Base-by-base conservation (phyloP, 2,329 filamentous ascomycete species). In the Rhynchosporium graminicola region DNA sequence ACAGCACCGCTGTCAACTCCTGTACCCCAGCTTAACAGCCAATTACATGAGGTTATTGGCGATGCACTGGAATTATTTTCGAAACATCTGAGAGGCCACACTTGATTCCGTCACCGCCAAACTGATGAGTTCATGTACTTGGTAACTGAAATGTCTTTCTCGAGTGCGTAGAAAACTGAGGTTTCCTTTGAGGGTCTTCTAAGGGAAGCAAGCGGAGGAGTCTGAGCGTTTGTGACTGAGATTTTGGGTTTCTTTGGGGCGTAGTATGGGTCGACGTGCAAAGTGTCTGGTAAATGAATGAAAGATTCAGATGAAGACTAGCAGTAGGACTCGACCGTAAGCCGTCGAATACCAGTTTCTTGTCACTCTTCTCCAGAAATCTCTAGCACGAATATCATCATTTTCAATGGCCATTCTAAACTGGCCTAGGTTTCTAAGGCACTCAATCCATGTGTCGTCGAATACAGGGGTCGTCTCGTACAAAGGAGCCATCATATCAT, bases 351-450 rank as follows among this genome's bases (percentile, higher is more conserved):
- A 73, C 94, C 94, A 98, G 47, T 88, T 87, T 0, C 88, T 80
- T 0, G 90, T 89, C 0, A 97, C 90, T 0, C 83, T 82, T 0
- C 89, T 90, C 94, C 94, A 98, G 0, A 87, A 84, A 54, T 96
- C 91, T 0, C 69, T 80, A 60, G 94, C 89, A 2, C 83, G 77
- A 26, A 90, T 81, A 65, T 95, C 88, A 33, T 89, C 85, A 47
- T 96, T 90, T 73, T 97, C 93, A 50, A 97, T 92, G 0, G 92
- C 92, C 92, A 97, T 97, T 64, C 82, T 74, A 48, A 96, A 97
- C 26, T 93, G 81, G 0, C 88, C 89, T 0, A 98, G 76, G 71
- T 98, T 93, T 0, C 94, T 94, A 0, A 98, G 78, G 59, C 92
- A 97, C 68, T 97, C 94, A 74, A 66, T 72, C 94, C 94, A 98